Evolutionary conservation across 1,284 basidiomycete species (phyloP), one percentile per base, ranked within the genome.

Genomic region (Melampsora americana): DNA sequence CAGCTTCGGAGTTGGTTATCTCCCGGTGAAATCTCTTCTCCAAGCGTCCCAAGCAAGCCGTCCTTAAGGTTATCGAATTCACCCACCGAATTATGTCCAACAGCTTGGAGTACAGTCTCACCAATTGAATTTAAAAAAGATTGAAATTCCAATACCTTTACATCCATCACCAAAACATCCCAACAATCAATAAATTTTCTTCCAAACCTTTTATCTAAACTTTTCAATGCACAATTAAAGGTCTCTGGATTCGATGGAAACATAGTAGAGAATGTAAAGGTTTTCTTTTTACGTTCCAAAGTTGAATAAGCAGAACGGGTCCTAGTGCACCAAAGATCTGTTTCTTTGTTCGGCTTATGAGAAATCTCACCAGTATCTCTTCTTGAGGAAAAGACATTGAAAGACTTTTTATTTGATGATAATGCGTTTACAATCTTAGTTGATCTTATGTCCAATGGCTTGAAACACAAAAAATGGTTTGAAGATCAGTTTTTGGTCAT

Each of bases 151-250:
- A 35, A 50, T 5, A 64, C 64, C 23, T 73, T 73, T 2, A 30
- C 71, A 66, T 73, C 71, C 71, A 73, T 73, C n/a, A 73, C 71
- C 2, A 73, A 62, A 11, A 73, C 62, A 42, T 73, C 64, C 71
- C 71, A 73, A 46, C 71, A 66, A 66, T 73, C 71, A n/a, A 35
- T 23, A 59, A 73, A 73, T 44, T 56, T 16, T 23, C 53, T 61
- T 11, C 56, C 35, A 32, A 66, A 73, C n/a, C 50, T 32, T 26
- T 44, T 53, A 39, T 73, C 71, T 6, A 62, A 62, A 66, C 71
- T 73, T 9, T 9, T 66, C 16, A 73, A 44, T 50, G 39, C 56
- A 32, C 56, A 35, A 16, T 73, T 48, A 44, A 73, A 73, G 23
- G 66, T n/a, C 11, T 59, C 59, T 30, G 46, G 18, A 18, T 66